Base-by-base conservation (phyloP, 306 rosid species). In the Myrica gale region DNA sequence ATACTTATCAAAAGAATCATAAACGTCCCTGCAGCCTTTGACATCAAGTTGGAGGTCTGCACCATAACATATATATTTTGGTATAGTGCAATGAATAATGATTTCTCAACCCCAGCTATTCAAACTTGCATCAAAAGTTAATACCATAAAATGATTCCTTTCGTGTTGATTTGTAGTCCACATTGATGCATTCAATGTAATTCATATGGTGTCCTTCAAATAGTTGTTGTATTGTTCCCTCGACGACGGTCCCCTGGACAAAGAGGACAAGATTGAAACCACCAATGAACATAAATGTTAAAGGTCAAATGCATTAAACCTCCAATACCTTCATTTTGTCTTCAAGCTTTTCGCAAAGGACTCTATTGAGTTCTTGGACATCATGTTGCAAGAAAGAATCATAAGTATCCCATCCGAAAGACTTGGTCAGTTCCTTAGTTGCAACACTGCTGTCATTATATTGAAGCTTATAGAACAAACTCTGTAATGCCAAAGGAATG, bases 121-220 rank as follows among this genome's bases (percentile, higher is more conserved):
- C 77, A 73, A 78, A 79, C 17, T 41, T 63, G 71, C 45, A 61
- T 51, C 65, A 45, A 42, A 43, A 89, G 78, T 73, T 69, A 71
- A 74, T 86, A 94, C 97, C 98, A 84, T 94, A 91, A 84, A 94
- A 94, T 80, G 98, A 94, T 74, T 94, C 97, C 79, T 91, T 94
- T 86, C 97, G 87, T 46, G 97, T 91, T 20, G 98, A 94, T 83
- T 90, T 91, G 74, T 88, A 91, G 82, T 91, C 93, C 86, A 91
- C 97, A 79, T 88, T 87, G 63, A 94, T 90, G 85, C 98, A 94
- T 78, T 91, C 96, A 65, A 94, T 90, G 85, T 91, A 94, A 83
- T 90, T 94, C 98, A 94, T 94, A 80, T 91, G 96, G 81, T 91
- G 98, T 56, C 98, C 98, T 85, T 94, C 98, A 84, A 94, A 94